Base-by-base conservation (phyloP, 305 asterid genomes). In the Caryopteris hybrid region DNA sequence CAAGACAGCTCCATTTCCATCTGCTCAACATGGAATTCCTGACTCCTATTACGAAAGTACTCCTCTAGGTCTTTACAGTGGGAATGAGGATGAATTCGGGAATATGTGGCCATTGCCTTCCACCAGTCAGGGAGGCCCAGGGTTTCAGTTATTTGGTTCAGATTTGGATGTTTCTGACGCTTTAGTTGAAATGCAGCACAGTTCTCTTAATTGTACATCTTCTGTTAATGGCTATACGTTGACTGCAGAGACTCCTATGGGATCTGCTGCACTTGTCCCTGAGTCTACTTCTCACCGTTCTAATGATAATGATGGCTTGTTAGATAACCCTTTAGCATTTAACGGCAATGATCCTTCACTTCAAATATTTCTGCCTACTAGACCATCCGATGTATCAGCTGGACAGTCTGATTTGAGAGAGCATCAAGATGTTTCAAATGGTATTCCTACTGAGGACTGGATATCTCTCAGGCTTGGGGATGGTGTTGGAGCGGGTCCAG, bases 311-410 rank as follows among this genome's bases (percentile, higher is more conserved):
- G 88, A 82, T 62, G 86, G 87, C 61, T 79, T 90, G 71, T 85
- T 89, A 34, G 96, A 92, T 74, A 92, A 92, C 78, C 88, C 91
- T 54, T 69, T 89, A 66, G 92, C 88, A 22, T 88, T 81, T 71
- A 79, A 78, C 69, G 90, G 92, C 64, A 86, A 83, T 71, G 99
- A 95, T 68, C 97, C 94, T 52, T 81, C 99, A 1, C 96, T 95
- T 67, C 97, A 95, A 74, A 86, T 95, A 86, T 95, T 92, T 84
- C 90, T 95, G 56, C 97, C 98, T 34, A 79, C 99, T 22, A 85
- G 83, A 81, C 96, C 96, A 22, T 83, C 96, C 27, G 91, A 84
- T 70, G 74, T 79, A 58, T 72, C 88, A 42, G 72, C 84, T 10
- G 70, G 71, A 18, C 89, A 76, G 68, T 74, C 82, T 75, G 88